Evolutionary conservation across 495 filamentous ascomycete species (phyloP).

Genomic region (Hypoxylon intermedium): DNA sequence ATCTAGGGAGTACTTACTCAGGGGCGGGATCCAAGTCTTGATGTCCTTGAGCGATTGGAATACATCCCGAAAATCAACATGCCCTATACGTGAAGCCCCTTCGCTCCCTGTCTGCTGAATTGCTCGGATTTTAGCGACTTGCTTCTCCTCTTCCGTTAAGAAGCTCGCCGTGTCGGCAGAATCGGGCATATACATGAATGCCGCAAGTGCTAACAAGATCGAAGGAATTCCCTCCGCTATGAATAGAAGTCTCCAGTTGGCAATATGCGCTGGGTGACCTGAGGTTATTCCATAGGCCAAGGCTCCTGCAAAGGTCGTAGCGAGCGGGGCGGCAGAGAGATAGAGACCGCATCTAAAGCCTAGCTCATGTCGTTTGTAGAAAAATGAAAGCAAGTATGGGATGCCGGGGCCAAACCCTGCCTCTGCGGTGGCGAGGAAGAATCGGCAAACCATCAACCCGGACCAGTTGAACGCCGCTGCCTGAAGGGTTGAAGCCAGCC

Average conservation of each 20-base stretch:
- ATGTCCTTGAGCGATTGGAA: conserved; percentile 62
- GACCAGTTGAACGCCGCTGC: conserved; percentile 66
- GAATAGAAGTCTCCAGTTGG: conserved; percentile 83
- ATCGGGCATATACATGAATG: conserved; percentile 76
- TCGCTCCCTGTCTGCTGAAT: conserved; percentile 68
- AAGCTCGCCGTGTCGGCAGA: conserved; percentile 72
- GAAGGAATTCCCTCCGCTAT: conserved; percentile 83
- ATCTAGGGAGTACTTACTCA: conserved; percentile 33
- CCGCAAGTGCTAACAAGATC: conserved; percentile 66
- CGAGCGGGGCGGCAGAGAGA: conserved; percentile 78
- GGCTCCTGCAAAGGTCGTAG: conserved; percentile 82
- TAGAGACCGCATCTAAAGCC: conserved; percentile 80
- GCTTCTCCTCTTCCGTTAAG: conserved; percentile 72
- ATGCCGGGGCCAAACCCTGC: conserved; percentile 74
- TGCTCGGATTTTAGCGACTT: conserved; percentile 68
- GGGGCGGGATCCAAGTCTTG: conserved; percentile 58
- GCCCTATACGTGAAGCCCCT: conserved; percentile 51
- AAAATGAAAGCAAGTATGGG: conserved; percentile 80
- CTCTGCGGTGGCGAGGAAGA: conserved; percentile 72
- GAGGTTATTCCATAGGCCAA: conserved; percentile 85
- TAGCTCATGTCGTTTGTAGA: conserved; percentile 80
- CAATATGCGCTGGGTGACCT: conserved; percentile 63
- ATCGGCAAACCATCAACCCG: conserved; percentile 70
- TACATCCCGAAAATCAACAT: conserved; percentile 66
- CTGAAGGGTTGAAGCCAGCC: conserved; percentile 65